Percentiles rank a stretch among this genome's conserved stretches.
phyloP scores from a whole-genome alignment of 129 eudicot genomes.

The Flaveria trinervia region DNA sequence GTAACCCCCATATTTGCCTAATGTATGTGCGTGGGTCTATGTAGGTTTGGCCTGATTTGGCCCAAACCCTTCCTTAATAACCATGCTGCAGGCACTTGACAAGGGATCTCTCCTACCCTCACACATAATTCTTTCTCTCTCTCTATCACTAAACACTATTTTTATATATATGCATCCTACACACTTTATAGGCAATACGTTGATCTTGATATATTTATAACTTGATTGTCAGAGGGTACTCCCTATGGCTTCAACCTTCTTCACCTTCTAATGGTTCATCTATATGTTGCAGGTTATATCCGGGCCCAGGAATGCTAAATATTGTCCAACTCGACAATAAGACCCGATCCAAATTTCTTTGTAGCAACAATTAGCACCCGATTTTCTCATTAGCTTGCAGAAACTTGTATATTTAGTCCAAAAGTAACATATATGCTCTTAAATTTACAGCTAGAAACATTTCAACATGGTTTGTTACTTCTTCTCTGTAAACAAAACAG shows the following conservation, averaged over 20 bases:
- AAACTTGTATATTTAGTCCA: background rate
- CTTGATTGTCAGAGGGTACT: background rate
- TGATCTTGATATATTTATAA: background rate
- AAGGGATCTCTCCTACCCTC: background rate
- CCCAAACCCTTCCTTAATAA: background rate
- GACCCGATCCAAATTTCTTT: background rate
- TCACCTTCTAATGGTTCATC: background rate
- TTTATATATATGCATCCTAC: background rate
- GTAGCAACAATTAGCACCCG: background rate
- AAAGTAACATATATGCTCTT: conserved; percentile 1
- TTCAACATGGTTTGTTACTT: background rate
- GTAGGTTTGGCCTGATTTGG: background rate
- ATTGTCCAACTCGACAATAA: background rate
- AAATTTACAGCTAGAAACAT: background rate
- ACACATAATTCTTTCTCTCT: background rate
- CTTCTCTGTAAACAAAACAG: background rate
- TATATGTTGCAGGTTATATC: background rate
- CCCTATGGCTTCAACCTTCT: background rate
- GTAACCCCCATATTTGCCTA: background rate
- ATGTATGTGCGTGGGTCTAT: background rate
- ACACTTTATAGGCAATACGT: background rate
- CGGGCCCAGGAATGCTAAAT: background rate
- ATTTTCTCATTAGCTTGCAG: background rate
- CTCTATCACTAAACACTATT: background rate
- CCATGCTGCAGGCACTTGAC: background rate